Evolutionary conservation across 306 rosid species (phyloP), one percentile per base, ranked within the genome.

Genomic region (Amphicarpaea edgeworthii): DNA sequence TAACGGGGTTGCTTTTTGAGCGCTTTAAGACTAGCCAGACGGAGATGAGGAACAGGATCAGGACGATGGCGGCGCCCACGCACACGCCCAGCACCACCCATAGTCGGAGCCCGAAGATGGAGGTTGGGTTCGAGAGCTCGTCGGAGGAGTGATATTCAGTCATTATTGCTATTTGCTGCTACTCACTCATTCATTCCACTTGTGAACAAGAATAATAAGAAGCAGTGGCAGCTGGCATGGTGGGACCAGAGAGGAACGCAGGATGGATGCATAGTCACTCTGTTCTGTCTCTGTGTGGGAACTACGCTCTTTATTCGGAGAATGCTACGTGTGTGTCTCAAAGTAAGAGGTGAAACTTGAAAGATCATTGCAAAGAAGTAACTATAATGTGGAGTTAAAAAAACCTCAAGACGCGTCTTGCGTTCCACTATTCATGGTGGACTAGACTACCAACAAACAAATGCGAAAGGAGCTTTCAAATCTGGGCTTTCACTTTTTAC

Each of bases 71-170:
- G 6, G 83, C 91, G 26, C 97, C 97, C 6, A 88, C 93, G 8
- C 86, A 61, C 3, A 93, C 85, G 11, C 97, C 96, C 4, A 93
- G 79, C 6, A 93, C 89, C 2, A 93, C 92, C 91, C 90, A 90
- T 2, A 93, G 42, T 1, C 86, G 88, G 11, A 93, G 85, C 5
- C 97, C 97, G 16, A 93, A 90, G 70, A 93, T 93, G 34, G 97
- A 90, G 37, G 97, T 93, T 8, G 74, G 91, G 55, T 87, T 83
- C 0, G 96, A 90, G 28, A 93, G 92, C 80, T 88, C 85, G 81
- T 93, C 96, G 43, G 83, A 14, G 15, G 75, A 42, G 73, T 59
- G 72, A 69, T n/a, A n/a, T n/a, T 83, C 85, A 46, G 86, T 85
- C 89, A 87, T 85, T 71, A 87, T 85, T 71, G 76, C 34, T 55